A percentile compares a stretch with the other conserved stretches of the same genome.
phyloP scores from a whole-genome alignment of 2,329 filamentous ascomycete species.

The Neopestalotiopsis sp. region DNA sequence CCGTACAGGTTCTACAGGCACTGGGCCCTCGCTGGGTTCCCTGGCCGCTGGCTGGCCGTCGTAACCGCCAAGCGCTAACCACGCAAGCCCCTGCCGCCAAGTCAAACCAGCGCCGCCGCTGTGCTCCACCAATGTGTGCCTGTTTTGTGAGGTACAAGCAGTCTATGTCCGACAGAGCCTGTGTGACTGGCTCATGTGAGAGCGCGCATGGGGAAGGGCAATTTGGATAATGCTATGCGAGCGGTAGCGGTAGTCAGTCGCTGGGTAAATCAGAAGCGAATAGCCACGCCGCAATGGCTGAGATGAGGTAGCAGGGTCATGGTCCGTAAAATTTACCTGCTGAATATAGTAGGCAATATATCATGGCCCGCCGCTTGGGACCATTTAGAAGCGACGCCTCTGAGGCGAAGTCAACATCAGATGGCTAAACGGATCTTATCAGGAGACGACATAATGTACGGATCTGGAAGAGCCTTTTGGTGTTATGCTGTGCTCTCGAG shows the following conservation, averaged over 20 bases:
- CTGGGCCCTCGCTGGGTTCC: neutral
- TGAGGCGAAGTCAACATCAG: neutral
- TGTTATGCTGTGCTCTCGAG: neutral
- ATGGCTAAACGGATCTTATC: neutral
- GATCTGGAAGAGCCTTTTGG: too few relatives aligned
- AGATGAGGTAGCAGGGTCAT: neutral
- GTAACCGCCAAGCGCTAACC: constrained; percentile 23
- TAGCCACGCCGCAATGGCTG: neutral
- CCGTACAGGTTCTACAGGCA: neutral
- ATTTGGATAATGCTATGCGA: neutral
- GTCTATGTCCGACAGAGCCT: constrained; percentile 2
- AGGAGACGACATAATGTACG: neutral
- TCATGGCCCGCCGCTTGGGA: neutral
- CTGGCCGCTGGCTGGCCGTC: neutral
- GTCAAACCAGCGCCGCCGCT: constrained; percentile 30
- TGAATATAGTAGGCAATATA: constrained; percentile 5
- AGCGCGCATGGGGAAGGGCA: neutral
- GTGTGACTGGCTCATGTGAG: constrained; percentile 10
- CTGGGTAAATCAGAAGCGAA: neutral
- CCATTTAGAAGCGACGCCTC: neutral
- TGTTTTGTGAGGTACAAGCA: constrained; percentile 8
- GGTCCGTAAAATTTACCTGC: constrained; percentile 3
- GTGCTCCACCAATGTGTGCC: constrained; percentile 25
- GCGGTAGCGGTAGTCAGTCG: neutral
- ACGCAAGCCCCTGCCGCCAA: constrained; percentile 30